Evolutionary conservation across 495 filamentous ascomycete genomes (phyloP).

Genomic region (Xylaria grammica): DNA sequence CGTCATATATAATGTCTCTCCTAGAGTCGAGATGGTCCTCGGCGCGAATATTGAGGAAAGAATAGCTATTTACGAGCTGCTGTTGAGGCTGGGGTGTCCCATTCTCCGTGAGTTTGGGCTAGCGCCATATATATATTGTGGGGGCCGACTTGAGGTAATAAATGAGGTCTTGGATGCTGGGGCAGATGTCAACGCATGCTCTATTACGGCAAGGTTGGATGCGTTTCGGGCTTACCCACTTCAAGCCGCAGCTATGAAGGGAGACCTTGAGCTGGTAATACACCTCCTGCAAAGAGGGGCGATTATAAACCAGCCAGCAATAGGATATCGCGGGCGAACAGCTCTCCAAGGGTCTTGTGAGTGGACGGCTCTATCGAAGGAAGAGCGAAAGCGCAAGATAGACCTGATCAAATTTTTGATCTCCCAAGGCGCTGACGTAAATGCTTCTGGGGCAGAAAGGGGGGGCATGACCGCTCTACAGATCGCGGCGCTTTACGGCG

Average conservation of each 20-base stretch:
- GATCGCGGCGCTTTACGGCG: not conserved
- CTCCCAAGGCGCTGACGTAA: conserved; percentile 20
- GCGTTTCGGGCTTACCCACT: not conserved
- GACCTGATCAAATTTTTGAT: conserved; percentile 21
- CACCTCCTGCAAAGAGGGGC: conserved; percentile 28
- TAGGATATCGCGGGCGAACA: not conserved
- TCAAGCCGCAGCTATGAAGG: conserved; percentile 20
- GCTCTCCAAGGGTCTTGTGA: conserved; percentile 23
- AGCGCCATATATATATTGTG: conserved; percentile 5
- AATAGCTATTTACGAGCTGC: conserved; percentile 5
- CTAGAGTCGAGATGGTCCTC: not conserved
- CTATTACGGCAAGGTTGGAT: too few species aligned
- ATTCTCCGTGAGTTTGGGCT: not conserved
- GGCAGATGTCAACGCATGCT: conserved; percentile 20
- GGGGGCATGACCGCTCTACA: conserved; percentile 17
- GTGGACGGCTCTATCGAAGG: not conserved
- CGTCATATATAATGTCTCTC: too few species aligned
- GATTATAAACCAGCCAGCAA: conserved; percentile 20
- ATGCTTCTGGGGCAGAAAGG: conserved; percentile 7
- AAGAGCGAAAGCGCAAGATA: not conserved
- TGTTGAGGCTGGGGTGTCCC: conserved; percentile 4
- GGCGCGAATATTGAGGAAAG: not conserved
- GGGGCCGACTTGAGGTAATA: conserved; percentile 12
- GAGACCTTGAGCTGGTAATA: conserved; percentile 20
- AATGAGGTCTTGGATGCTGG: conserved; percentile 9